Evolutionary conservation across 2,329 filamentous ascomycete species (phyloP).

Genomic region (Zopfia rhizophila): DNA sequence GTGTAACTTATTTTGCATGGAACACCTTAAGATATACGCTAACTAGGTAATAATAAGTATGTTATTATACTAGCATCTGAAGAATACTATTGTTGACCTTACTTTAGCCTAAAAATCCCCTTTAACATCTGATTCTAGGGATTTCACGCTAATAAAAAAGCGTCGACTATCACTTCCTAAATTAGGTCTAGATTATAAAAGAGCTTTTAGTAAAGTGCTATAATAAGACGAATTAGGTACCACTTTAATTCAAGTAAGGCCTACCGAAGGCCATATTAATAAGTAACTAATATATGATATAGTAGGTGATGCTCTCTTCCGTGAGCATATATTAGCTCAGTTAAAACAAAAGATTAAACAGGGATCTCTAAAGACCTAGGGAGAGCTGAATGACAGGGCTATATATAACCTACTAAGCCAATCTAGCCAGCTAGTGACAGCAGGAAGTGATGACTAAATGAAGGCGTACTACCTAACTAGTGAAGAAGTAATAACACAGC

Average conservation of each 20-base stretch:
- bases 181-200: background rate
- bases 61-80: constrained; percentile 13
- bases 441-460: constrained; percentile 13
- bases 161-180: constrained; percentile 12
- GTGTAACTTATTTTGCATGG: constrained; percentile 11
- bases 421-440: constrained; percentile 15
- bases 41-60: constrained; percentile 21
- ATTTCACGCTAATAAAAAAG: constrained; percentile 5
- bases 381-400: constrained; percentile 21
- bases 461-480: constrained; percentile 23
- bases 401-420: constrained; percentile 23
- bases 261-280: constrained; percentile 12
- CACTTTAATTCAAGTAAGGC: constrained; percentile 6
- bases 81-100: constrained; percentile 3
- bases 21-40: constrained; percentile 21
- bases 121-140: background rate
- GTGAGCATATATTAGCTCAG: constrained; percentile 20
- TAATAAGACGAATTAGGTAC: constrained; percentile 5
- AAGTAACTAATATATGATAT: constrained; percentile 14
- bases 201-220: constrained; percentile 1
- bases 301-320: constrained; percentile 19
- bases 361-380: constrained; percentile 15
- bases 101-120: constrained; percentile 10
- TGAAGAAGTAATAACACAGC: constrained; percentile 20
- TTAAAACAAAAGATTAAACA: constrained; percentile 9